Base-by-base conservation (phyloP, 208 protist genomes). In the Trypanosoma congolense region DNA sequence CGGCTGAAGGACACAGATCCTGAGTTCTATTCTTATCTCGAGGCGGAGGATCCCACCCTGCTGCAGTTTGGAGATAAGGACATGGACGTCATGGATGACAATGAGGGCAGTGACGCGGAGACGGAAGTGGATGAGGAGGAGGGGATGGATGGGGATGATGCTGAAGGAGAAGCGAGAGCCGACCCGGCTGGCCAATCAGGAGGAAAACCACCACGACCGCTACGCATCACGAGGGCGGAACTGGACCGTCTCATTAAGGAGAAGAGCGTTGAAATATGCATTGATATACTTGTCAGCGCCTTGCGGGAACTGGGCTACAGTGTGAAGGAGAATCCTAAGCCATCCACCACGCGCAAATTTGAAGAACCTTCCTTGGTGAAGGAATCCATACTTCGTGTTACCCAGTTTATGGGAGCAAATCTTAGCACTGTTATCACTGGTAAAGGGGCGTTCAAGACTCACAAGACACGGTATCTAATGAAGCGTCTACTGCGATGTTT, bases 361-460 rank as follows among this genome's bases (percentile, higher is more conserved):
- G 84, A 92, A 58, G 82, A 95, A 26, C 83, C 88, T n/a, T 60
- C 76, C n/a, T 62, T 91, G 3, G 88, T 95, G 50, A 95, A 95
- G 56, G 67, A 92, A 64, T 73, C 77, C 16, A 56, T 95, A 44
- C 61, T 95, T n/a, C 33, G 59, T n/a, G 49, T 91, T 38, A 71
- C 75, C 1, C 79, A 86, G 52, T 68, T 77, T 52, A 59, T 89
- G 9, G 71, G 75, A 10, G 40, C 58, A 12, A 76, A 88, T 49
- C 54, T 95, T 6, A 74, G 75, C 66, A 71, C 54, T 6, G 67
- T 95, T 53, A 77, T 95, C 61, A 87, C 89, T 25, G 80, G 78
- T 36, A 88, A 91, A 56, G 84, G 86, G 18, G 71, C 83, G 30
- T 87, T 92, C 59, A 80, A 79, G 44, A 87, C 83, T 6, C 69